Base-by-base conservation (phyloP, 1,139 yeast genomes). In the Debaryomyces fabryi region DNA sequence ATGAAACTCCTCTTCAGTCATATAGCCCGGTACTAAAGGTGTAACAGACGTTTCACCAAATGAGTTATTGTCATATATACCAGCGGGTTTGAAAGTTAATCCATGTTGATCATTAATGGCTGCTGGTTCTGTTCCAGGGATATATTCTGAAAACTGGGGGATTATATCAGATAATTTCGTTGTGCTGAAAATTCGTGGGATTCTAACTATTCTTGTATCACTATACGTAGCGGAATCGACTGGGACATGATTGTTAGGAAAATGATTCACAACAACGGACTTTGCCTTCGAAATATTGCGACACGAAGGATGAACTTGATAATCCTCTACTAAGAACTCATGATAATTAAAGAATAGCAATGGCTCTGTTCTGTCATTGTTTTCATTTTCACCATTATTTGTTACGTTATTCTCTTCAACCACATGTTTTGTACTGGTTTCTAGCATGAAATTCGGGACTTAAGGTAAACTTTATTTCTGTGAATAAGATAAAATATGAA, bases 41-140 rank as follows among this genome's bases (percentile, higher is more conserved):
- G 89, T 78, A 3, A 67, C 58, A 0, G 88, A 83, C 0, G 79
- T 70, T 6, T 58, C 62, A 0, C 89, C 89, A 62, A 73, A 85
- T 29, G 64, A 54, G 42, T 75, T 72, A 2, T 65, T 73, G 29
- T 74, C 71, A 51, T 59, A 67, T 2, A 53, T 47, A 0, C 85
- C 86, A n/a, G 54, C 58, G 0, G 73, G 65, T 0, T 56, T 54
- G 54, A 76, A 79, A 0, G 34, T 45, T 2, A 40, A 42, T 4
- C 48, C 37, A 2, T 47, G 52, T 2, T 62, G 65, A n/a, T 52
- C 50, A 2, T 49, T 49, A 9, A 70, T 58, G 0, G 90, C 90
- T 0, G 88, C 92, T 1, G 86, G 83, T 58, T 87, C 95, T 2
- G 51, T 54, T 0, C 96, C 95, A 0, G 92, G 95, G 2, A 75